Conservation (phyloP, 1,284 basidiomycete genomes). For the Sporisorium reilianum region DNA sequence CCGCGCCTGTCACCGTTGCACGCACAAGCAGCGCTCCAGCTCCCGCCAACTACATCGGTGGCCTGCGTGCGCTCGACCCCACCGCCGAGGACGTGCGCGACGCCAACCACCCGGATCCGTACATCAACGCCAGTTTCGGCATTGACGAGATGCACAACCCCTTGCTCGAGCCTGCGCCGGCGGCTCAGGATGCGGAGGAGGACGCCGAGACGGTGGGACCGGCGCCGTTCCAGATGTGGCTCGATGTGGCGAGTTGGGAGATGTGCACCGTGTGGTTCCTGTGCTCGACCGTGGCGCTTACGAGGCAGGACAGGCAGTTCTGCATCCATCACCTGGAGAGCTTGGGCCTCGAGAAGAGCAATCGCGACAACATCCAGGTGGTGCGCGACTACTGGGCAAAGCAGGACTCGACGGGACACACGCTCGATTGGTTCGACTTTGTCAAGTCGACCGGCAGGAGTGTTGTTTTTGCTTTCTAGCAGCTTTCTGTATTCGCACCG, state of each 20-base stretch:
- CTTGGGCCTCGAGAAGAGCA: conserved; percentile 46
- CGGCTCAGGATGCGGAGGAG: too few relatives aligned
- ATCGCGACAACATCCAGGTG: conserved; percentile 52
- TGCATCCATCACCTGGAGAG: conserved; percentile 51
- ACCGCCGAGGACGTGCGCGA: conserved; percentile 14
- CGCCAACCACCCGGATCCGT: conserved; percentile 25
- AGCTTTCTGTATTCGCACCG: too few relatives aligned
- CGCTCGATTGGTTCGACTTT: conserved; percentile 54
- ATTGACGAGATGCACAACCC: not conserved
- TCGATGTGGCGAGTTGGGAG: conserved; percentile 52
- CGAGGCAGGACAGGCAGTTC: conserved; percentile 29
- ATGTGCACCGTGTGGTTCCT: conserved; percentile 61
- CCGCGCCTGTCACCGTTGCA: conserved; percentile 7
- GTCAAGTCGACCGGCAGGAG: conserved; percentile 27
- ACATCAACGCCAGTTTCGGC: conserved; percentile 22
- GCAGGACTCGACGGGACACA: conserved; percentile 45
- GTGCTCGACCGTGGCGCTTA: conserved; percentile 46
- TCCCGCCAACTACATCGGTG: conserved; percentile 35
- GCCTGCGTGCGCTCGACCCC: conserved; percentile 10
- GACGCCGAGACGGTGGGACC: conserved; percentile 1
- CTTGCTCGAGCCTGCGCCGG: not conserved
- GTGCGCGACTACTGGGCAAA: conserved; percentile 44
- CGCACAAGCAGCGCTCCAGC: not conserved
- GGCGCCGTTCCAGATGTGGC: conserved; percentile 45
- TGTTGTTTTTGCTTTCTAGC: conserved; percentile 44